Evolutionary conservation across 768 basidiomycete species (phyloP).

Genomic region (Tulasnella sp.): DNA sequence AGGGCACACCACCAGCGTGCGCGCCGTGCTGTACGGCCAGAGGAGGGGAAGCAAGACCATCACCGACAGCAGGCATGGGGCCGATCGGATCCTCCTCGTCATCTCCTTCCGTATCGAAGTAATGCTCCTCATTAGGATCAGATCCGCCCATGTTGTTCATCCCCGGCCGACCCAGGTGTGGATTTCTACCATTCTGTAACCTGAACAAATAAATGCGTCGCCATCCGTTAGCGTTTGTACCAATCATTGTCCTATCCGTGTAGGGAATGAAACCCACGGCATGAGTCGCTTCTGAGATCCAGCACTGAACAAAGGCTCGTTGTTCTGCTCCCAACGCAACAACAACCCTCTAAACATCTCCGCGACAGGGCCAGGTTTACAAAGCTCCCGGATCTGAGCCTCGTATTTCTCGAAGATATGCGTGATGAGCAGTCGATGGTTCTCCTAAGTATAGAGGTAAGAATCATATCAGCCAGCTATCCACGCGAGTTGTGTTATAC

Average conservation of each 20-base stretch:
- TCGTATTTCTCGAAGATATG: constrained; percentile 75
- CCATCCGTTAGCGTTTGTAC: no score
- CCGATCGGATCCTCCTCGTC: neutral
- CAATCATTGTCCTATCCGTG: no score
- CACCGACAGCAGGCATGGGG: no score
- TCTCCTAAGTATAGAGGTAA: constrained; percentile 45
- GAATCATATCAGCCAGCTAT: neutral
- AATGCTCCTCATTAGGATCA: neutral
- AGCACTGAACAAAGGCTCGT: constrained; percentile 40
- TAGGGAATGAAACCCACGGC: constrained; percentile 27
- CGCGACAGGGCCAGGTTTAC: constrained; percentile 48
- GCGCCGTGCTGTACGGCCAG: no score
- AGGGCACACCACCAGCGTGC: no score
- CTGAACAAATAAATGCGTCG: constrained; percentile 32
- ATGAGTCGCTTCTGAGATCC: no score
- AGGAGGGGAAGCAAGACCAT: no score
- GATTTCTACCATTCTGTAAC: constrained; percentile 41
- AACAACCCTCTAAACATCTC: constrained; percentile 64
- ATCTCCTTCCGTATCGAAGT: neutral
- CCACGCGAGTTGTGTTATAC: neutral
- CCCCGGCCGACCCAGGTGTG: no score
- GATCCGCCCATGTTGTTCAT: neutral
- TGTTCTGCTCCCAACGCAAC: constrained; percentile 84
- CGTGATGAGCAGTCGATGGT: constrained; percentile 73
- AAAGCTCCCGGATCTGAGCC: constrained; percentile 50